phyloP scores from a whole-genome alignment of 352 stramenopile species.

The Elongisporangium senticosum region DNA sequence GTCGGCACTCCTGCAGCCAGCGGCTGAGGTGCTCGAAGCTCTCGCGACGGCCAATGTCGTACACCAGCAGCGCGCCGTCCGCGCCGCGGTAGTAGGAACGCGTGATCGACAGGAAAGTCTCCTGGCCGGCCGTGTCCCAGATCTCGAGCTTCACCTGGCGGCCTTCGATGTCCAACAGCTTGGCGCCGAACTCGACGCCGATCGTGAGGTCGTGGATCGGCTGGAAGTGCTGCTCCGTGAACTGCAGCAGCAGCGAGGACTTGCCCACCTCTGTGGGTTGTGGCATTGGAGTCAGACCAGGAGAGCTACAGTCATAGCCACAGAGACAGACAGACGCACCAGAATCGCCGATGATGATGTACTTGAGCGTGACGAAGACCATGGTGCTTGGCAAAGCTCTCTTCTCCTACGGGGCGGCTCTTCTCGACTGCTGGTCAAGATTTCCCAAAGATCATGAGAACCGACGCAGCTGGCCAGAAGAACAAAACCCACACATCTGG shows the following conservation, averaged over 20 bases:
- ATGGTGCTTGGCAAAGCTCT: conserved; percentile 9
- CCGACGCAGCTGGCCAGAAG: background rate
- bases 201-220: conserved; percentile 89
- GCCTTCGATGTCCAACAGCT: conserved; percentile 78
- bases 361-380: conserved; percentile 88
- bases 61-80: conserved; percentile 85
- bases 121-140: conserved; percentile 89
- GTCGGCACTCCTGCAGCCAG: conserved; percentile 79
- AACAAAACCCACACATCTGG: background rate
- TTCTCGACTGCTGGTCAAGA: conserved; percentile 3
- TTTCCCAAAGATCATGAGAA: background rate
- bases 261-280: conserved; percentile 75
- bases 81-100: conserved; percentile 85
- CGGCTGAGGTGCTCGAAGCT: conserved; percentile 73
- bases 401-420: background rate
- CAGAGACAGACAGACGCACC: conserved; percentile 11
- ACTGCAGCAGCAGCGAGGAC: conserved; percentile 87
- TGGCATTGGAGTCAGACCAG: background rate
- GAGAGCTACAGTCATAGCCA: background rate
- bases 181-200: conserved; percentile 88
- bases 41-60: conserved; percentile 75
- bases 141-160: conserved; percentile 90
- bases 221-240: conserved; percentile 89
- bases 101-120: conserved; percentile 88
- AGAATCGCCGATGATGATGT: conserved; percentile 87